Percentiles rank a stretch among this genome's conserved stretches.
Evolutionary conservation across 805 yeast species (phyloP).

Genomic region (Myxozyma neglecta): DNA sequence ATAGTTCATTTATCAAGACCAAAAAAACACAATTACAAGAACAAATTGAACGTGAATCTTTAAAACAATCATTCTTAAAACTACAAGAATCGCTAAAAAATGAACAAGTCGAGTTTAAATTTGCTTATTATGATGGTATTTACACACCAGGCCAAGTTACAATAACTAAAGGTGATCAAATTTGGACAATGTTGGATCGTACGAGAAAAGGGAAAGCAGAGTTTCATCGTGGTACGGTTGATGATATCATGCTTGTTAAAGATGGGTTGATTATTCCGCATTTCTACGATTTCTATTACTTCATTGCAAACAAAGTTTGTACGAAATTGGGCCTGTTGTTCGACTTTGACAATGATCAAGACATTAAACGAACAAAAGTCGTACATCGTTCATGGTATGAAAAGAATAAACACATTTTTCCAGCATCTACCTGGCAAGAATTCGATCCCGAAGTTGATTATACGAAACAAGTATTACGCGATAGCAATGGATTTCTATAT

Average conservation of each 20-base stretch:
- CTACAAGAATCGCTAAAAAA: slow-evolving; percentile 29
- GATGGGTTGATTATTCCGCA: slow-evolving; percentile 39
- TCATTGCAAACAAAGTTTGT: slow-evolving; percentile 30
- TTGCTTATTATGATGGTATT: slow-evolving; percentile 36
- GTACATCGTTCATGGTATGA: slow-evolving; percentile 38
- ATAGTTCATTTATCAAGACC: slow-evolving; percentile 32
- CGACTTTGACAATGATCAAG: slow-evolving; percentile 31
- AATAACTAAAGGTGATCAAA: slow-evolving; percentile 36
- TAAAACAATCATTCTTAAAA: slow-evolving; percentile 20
- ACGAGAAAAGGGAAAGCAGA: slow-evolving; percentile 34
- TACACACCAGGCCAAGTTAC: slow-evolving; percentile 30
- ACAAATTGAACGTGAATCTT: slow-evolving; percentile 17
- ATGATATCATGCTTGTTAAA: slow-evolving; percentile 38
- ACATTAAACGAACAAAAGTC: slow-evolving; percentile 30
- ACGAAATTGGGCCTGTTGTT: slow-evolving; percentile 35
- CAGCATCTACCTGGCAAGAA: slow-evolving; percentile 37
- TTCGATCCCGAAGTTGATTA: slow-evolving; percentile 38
- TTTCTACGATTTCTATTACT: slow-evolving; percentile 37
- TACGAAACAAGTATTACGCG: slow-evolving; percentile 32
- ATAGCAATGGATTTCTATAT: slow-evolving; percentile 32
- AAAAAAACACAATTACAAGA: slow-evolving; percentile 22
- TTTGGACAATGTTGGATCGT: slow-evolving; percentile 36
- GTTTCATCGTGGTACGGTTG: slow-evolving; percentile 37
- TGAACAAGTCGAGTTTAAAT: slow-evolving; percentile 29
- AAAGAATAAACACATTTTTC: slow-evolving; percentile 38